Base-by-base conservation (phyloP, 352 stramenopile species). In the Pythium dissotocum region DNA sequence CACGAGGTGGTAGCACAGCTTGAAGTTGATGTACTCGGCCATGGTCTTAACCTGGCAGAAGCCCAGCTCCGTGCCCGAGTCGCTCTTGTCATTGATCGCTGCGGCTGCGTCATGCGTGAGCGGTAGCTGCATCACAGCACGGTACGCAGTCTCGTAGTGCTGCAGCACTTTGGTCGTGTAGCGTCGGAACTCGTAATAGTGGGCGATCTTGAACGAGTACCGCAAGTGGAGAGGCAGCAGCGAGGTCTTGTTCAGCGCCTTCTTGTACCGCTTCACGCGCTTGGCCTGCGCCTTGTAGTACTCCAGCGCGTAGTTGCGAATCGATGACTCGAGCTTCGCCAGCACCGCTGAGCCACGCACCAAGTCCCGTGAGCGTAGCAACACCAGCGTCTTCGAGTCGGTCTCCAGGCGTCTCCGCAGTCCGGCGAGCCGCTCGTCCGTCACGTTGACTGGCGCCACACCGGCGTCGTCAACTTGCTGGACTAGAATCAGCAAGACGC, bases 231-330 rank as follows among this genome's bases (percentile, higher is more conserved):
- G 61, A 6, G 77, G 75, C 58, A 88, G 70, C 32, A 85, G 77
- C n/a, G 71, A 71, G 4, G 70, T 83, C 73, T 93, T 94, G 58
- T 75, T 79, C 14, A 93, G 74, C 12, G 77, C 72, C 55, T 96
- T 96, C 70, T 94, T 91, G 72, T 92, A 92, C 42, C 85, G 73
- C 69, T 96, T 96, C n/a, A 95, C 88, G 10, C 88, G 82, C 69
- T 96, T 96, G 12, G 84, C 79, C 57, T 96, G 88, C 16, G 83
- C 72, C 69, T 95, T 96, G 78, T 94, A 96, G 72, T 96, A 96
- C 73, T 96, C 88, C 24, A 94, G 70, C 42, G 88, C 83, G 69
- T 91, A 85, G 49, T 83, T 90, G 28, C 87, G 81, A 18, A 96
- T 75, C 2, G 79, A 74, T 5, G 76, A 77, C 60, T 96, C 88